Evolutionary conservation across 148 eudicot species (phyloP), one percentile per base, ranked within the genome.

Genomic region (Chenopodium suecicum): DNA sequence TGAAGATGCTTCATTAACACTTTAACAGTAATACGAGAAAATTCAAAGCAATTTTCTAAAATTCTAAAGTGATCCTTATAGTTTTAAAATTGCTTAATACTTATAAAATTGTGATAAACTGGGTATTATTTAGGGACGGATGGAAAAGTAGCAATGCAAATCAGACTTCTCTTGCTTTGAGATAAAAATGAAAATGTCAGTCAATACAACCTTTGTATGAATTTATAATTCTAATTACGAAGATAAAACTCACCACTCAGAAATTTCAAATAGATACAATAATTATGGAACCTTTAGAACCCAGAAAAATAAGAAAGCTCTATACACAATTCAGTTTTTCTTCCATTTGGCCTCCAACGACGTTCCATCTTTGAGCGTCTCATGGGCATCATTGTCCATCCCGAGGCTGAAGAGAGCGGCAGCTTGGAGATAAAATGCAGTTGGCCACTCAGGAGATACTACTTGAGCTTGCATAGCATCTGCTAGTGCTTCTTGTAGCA

Each of bases 401-500:
- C 94, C 94, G 22, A 92, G 90, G 80, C 88, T 92, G 82, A 87
- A 91, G 20, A 92, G 90, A 7, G 94, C 94, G 46, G 96, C 92
- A 11, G 94, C 94, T 87, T 92, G 96, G 73, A 92, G 96, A 82
- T 92, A 92, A 82, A 90, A 88, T 27, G 96, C 88, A 73, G 93
- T 86, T 11, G 93, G 88, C 96, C 96, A 92, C 46, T 92, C 92
- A 3, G 96, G 91, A 34, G 92, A 92, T 60, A 86, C 79, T 37
- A 88, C 90, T 82, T 92, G 96, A 13, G 96, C 94, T 88, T 92
- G 92, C 95, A 92, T 90, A 41, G 95, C 95, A 66, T 92, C 95
- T 47, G 88, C 93, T 27, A 92, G 88, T 74, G 96, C 94, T 85
- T 91, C 92, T 86, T 92, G 94, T 46, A 89, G 89, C 90, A 76